Percentiles rank a stretch among this genome's conserved stretches.
phyloP scores from a whole-genome alignment of 2,329 filamentous ascomycete genomes.

The Aspergillus fischeri region DNA sequence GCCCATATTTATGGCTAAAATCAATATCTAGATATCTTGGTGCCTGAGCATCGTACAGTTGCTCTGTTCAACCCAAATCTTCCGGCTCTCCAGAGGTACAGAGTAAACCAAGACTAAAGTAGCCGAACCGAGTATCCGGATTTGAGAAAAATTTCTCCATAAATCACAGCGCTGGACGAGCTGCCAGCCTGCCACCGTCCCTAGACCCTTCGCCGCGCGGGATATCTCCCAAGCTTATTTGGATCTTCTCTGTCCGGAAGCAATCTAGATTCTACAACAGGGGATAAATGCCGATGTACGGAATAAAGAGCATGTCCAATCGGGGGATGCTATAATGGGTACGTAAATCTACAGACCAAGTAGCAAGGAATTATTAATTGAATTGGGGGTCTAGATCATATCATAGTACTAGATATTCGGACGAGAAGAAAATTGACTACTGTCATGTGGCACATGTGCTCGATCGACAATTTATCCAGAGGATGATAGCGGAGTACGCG shows the following conservation, averaged over 20 bases:
- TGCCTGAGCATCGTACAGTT: neutral
- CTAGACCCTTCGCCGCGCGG: neutral
- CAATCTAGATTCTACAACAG: neutral
- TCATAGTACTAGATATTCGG: neutral
- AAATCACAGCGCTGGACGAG: slow-evolving; percentile 16
- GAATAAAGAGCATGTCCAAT: neutral
- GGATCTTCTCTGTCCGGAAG: neutral
- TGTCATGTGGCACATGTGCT: slow-evolving; percentile 14
- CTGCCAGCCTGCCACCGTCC: neutral
- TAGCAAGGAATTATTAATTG: neutral
- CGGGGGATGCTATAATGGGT: neutral
- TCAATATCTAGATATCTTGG: neutral
- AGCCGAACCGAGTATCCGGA: slow-evolving; percentile 14
- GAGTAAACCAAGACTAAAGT: slow-evolving; percentile 3
- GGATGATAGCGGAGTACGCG: slow-evolving; percentile 4
- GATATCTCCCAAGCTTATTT: slow-evolving; percentile 4
- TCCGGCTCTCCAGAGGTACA: neutral
- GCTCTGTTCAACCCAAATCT: neutral
- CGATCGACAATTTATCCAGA: slow-evolving; percentile 11
- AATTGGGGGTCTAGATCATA: slow-evolving; percentile 7
- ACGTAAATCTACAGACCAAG: neutral
- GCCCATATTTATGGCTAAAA: neutral
- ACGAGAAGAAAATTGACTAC: slow-evolving; percentile 14
- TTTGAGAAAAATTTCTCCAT: slow-evolving; percentile 17
- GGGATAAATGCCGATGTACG: neutral